Percentiles rank a stretch among this genome's conserved stretches.
These are phyloP conservation scores for Fusarium sp. DNA, from an alignment of 2,329 filamentous ascomycete species.

Conservation along the genomic window DNA sequence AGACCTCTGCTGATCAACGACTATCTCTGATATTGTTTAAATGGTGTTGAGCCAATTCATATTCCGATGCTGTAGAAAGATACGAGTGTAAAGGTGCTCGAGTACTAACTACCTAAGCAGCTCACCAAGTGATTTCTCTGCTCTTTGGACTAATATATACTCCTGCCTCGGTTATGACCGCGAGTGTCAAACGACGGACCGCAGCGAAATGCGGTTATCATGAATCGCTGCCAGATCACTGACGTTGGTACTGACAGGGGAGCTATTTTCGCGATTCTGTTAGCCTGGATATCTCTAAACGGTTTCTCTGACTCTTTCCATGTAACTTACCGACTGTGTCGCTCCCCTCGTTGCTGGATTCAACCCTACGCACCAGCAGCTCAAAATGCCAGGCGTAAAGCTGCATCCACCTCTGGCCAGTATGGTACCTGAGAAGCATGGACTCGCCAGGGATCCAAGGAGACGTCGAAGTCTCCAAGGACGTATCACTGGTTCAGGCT, in stretches of 20 bases:
- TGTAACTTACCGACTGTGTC: neutral
- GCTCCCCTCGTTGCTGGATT: neutral
- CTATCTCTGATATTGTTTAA: no score
- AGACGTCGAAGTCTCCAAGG: neutral
- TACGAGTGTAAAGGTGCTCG: no score
- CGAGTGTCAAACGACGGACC: neutral
- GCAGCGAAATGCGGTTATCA: neutral
- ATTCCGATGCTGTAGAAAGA: no score
- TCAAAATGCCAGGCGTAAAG: neutral
- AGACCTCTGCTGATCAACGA: no score
- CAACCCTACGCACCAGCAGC: neutral
- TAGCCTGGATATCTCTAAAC: neutral
- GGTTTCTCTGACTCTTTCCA: neutral
- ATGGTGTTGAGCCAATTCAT: no score
- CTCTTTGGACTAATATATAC: no score
- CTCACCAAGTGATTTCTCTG: no score
- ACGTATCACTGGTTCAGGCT: neutral
- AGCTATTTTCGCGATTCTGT: neutral
- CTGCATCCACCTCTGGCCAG: neutral
- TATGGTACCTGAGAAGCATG: neutral
- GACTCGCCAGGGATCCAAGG: neutral
- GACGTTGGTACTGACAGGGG: neutral
- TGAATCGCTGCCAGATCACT: neutral
- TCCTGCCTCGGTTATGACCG: no score
- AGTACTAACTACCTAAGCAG: no score